Evolutionary conservation across 331 rosid genomes (phyloP), one percentile per base, ranked within the genome.

Genomic region (Acacia pycnantha): DNA sequence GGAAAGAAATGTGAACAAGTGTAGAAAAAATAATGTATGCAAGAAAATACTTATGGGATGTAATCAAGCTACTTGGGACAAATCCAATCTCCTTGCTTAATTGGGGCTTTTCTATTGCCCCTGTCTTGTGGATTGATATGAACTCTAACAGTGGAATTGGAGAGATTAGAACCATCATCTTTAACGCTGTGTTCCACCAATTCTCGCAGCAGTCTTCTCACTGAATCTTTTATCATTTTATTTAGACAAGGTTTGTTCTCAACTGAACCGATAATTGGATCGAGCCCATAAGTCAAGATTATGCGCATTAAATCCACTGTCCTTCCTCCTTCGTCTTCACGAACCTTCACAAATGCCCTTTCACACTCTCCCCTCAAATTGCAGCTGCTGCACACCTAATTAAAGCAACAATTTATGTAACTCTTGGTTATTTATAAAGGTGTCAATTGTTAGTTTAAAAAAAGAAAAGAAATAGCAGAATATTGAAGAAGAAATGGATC

Each of bases 291-390:
- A 13, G 87, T 89, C 80, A 91, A 84, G 73, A 90, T 73, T 84
- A 95, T 83, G 1, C 98, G 93, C 97, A 93, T 93, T 70, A 90
- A 91, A 86, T 95, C 96, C 73, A 91, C 91, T 9, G 97, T 88
- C 47, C 90, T 86, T 78, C 93, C 94, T 64, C 94, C 92, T 83
- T 90, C 91, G 22, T 89, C 93, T 86, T 88, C 88, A 3, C 87
- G 85, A 9, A 93, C 96, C 81, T 89, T 93, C 72, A 92, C 90
- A 31, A 81, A 93, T 29, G 97, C 96, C 84, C 97, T 88, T 70
- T 90, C 91, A 80, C 98, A 93, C 43, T 92, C 89, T 67, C 97
- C 94, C 80, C 95, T 89, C 84, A 87, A 84, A 85, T 85, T 89
- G 88, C 98, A 93, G 74, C 90, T 84, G 88, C 97, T 88, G 81